A percentile compares a stretch with the other conserved stretches of the same genome.
These are phyloP conservation scores for Aspergillus baeticus DNA, from an alignment of 495 filamentous ascomycete genomes.

Conservation along the genomic window DNA sequence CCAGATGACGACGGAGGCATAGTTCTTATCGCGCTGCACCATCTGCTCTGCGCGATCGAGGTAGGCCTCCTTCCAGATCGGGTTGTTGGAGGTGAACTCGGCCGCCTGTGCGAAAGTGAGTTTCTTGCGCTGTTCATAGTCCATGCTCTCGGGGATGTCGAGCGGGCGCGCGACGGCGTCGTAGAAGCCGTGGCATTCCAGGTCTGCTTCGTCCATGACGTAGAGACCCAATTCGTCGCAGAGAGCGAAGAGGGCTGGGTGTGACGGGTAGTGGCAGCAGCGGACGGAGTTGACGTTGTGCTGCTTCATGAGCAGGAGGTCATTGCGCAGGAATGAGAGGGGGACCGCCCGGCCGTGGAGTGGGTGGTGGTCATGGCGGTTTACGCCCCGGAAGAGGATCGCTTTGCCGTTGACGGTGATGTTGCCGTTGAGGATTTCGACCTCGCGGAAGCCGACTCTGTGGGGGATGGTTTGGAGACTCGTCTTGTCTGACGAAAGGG, in stretches of 20 bases:
- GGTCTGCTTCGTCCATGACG: constrained; percentile 70
- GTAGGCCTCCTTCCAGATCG: constrained; percentile 61
- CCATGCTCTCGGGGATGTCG: constrained; percentile 47
- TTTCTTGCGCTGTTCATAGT: constrained; percentile 54
- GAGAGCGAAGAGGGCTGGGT: constrained; percentile 57
- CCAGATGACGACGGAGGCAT: constrained; percentile 68
- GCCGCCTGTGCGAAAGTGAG: constrained; percentile 50
- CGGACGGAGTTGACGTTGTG: constrained; percentile 67
- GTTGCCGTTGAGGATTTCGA: constrained; percentile 56
- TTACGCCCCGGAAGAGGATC: constrained; percentile 58
- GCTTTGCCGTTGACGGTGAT: constrained; percentile 58
- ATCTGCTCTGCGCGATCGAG: constrained; percentile 63
- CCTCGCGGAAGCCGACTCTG: constrained; percentile 57
- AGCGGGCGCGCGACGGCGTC: constrained; percentile 43
- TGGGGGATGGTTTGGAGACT: constrained; percentile 44
- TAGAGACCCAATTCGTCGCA: constrained; percentile 68
- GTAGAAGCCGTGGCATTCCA: constrained; percentile 70
- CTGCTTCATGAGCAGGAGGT: constrained; percentile 64
- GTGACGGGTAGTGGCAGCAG: constrained; percentile 61
- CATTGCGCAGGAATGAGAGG: constrained; percentile 51
- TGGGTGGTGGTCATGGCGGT: constrained; percentile 65
- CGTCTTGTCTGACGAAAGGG: constrained; percentile 20
- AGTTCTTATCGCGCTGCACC: constrained; percentile 64
- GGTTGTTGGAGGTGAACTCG: constrained; percentile 60
- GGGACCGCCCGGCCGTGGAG: constrained; percentile 58